These are phyloP conservation scores for Salix dunnii DNA, from an alignment of 345 rosid genomes.

Conservation along the genomic window DNA sequence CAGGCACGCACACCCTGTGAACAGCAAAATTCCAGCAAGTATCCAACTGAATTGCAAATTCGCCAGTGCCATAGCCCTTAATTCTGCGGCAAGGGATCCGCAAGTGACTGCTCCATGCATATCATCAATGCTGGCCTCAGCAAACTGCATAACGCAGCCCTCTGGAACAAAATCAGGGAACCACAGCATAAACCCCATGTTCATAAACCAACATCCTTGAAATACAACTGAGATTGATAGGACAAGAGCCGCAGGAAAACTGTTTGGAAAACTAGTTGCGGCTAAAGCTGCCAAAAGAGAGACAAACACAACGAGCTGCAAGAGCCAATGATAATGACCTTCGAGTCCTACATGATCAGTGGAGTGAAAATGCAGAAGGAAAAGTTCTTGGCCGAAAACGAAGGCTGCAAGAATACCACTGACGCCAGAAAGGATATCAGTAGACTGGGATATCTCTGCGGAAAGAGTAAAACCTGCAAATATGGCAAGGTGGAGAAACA, in stretches of 20 bases:
- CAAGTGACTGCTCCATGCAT: constrained; percentile 62
- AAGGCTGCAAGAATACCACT: constrained; percentile 60
- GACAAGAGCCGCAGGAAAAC: constrained; percentile 52
- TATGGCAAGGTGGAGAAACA: constrained; percentile 76
- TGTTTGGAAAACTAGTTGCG: constrained; percentile 41
- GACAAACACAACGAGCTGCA: constrained; percentile 66
- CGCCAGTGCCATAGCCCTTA: constrained; percentile 68
- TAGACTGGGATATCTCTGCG: constrained; percentile 45
- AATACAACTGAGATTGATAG: constrained; percentile 63
- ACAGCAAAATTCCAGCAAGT: constrained; percentile 51
- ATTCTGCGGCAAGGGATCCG: constrained; percentile 50
- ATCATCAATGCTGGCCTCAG: constrained; percentile 17
- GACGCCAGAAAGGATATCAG: constrained; percentile 46
- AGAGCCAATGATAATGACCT: constrained; percentile 87
- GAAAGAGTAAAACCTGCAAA: constrained; percentile 64
- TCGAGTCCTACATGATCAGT: constrained; percentile 79
- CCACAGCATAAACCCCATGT: constrained; percentile 92
- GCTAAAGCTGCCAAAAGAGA: constrained; percentile 58
- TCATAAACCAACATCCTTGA: constrained; percentile 82
- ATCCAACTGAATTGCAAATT: constrained; percentile 96
- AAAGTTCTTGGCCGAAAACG: constrained; percentile 71
- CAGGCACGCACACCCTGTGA: constrained; percentile 53
- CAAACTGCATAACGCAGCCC: constrained; percentile 50
- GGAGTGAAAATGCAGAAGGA: constrained; percentile 85
- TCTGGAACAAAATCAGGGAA: constrained; percentile 54